Evolutionary conservation across 1,139 yeast genomes (phyloP).

Genomic region (Martiniozyma asiatica): DNA sequence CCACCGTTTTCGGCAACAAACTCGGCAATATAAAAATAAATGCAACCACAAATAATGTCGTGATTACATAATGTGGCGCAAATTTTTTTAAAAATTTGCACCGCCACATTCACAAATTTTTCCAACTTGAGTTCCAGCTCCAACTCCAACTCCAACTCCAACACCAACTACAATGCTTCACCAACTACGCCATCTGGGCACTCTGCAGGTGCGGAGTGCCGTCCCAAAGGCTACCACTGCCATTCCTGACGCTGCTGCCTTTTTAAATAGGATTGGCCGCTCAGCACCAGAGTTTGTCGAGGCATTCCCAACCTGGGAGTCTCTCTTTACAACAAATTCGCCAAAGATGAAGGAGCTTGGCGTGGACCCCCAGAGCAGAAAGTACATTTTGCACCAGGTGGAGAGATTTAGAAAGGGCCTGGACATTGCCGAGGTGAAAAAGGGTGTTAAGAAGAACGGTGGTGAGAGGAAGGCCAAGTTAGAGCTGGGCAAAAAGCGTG

Average conservation of each 20-base stretch:
- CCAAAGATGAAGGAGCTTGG: conserved; percentile 62
- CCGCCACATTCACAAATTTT: too few species aligned
- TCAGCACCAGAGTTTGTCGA: conserved; percentile 55
- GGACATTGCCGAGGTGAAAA: conserved; percentile 44
- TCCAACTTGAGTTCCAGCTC: too few species aligned
- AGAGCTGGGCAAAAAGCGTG: conserved; percentile 54
- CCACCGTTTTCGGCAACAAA: too few species aligned
- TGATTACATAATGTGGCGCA: too few species aligned
- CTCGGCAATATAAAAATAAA: too few species aligned
- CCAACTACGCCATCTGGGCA: too few species aligned
- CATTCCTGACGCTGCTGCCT: conserved; percentile 66
- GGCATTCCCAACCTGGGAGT: conserved; percentile 62
- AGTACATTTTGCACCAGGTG: conserved; percentile 33
- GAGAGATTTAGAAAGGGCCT: conserved; percentile 44
- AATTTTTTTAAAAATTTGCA: too few species aligned
- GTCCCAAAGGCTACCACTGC: conserved; percentile 36
- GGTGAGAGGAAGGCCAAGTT: conserved; percentile 78
- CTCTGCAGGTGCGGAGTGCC: too few species aligned
- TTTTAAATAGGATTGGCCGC: conserved; percentile 68
- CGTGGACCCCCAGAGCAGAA: conserved; percentile 61
- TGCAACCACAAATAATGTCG: too few species aligned
- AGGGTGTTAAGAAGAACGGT: conserved; percentile 72
- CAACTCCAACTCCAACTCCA: too few species aligned
- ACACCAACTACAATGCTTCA: too few species aligned
- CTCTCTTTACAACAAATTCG: conserved; percentile 47